phyloP scores from a whole-genome alignment of 352 stramenopile genomes.

The Phytopythium boreale region DNA sequence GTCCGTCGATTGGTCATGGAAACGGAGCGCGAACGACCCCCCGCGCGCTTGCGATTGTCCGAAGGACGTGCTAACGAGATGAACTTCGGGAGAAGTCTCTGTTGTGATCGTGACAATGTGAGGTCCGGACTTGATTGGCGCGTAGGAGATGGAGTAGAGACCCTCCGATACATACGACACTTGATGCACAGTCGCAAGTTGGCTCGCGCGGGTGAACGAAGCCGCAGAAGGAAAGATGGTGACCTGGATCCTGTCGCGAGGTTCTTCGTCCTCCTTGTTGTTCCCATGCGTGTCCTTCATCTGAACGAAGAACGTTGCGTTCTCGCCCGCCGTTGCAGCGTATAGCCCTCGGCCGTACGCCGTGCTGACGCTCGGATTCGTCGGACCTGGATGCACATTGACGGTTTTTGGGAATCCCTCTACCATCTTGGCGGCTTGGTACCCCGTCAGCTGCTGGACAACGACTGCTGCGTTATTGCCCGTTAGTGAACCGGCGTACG shows the following conservation, averaged over 20 bases:
- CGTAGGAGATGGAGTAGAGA: constrained; percentile 85
- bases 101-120: constrained; percentile 88
- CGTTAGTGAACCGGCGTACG: constrained; percentile 57
- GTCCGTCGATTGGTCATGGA: constrained; percentile 59
- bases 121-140: constrained; percentile 69
- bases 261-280: constrained; percentile 48
- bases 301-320: constrained; percentile 66
- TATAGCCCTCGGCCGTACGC: constrained; percentile 68
- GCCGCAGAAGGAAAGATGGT: constrained; percentile 46
- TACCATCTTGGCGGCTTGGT: constrained; percentile 29
- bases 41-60: constrained; percentile 57
- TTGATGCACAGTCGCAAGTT: constrained; percentile 26
- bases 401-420: constrained; percentile 71
- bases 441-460: constrained; percentile 29
- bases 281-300: constrained; percentile 85
- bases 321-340: constrained; percentile 41
- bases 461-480: constrained; percentile 62
- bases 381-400: constrained; percentile 37
- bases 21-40: constrained; percentile 79
- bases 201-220: constrained; percentile 12
- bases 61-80: constrained; percentile 83
- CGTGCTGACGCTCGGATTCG: constrained; percentile 72
- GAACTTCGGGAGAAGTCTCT: constrained; percentile 72
- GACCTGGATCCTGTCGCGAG: constrained; percentile 30
- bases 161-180: constrained; percentile 69